Conservation (phyloP, 1,284 basidiomycete species). For the Heterobasidion parviporum region DNA sequence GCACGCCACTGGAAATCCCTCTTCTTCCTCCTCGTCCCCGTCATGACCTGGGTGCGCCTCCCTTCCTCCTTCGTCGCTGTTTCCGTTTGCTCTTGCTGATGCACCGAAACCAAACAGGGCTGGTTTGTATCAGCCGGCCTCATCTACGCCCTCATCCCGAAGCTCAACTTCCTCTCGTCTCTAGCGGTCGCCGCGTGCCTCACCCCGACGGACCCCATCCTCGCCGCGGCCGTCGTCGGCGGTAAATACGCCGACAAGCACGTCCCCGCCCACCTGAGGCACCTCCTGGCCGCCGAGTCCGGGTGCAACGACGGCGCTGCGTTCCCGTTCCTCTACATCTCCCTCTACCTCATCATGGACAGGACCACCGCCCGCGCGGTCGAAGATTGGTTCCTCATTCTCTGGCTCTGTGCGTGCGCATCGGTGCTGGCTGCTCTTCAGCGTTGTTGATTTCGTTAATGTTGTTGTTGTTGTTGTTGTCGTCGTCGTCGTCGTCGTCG, state of each 20-base stretch:
- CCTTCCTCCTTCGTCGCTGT: constrained; percentile 3
- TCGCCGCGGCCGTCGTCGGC: constrained; percentile 87
- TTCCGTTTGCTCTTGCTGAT: constrained; percentile 6
- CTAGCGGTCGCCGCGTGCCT: constrained; percentile 90
- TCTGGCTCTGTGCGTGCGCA: constrained; percentile 69
- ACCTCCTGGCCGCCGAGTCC: constrained; percentile 86
- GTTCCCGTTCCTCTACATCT: constrained; percentile 93
- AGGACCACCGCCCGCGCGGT: constrained; percentile 58
- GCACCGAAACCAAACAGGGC: constrained; percentile 41
- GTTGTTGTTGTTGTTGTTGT: no score
- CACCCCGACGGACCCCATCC: constrained; percentile 94
- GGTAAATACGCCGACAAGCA: constrained; percentile 99
- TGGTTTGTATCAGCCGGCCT: constrained; percentile 88
- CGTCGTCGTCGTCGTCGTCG: no score
- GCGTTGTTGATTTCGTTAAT: not conserved
- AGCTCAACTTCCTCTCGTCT: constrained; percentile 78
- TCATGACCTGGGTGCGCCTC: constrained; percentile 78
- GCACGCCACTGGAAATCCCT: constrained; percentile 85
- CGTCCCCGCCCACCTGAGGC: constrained; percentile 91
- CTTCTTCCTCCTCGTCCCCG: constrained; percentile 79
- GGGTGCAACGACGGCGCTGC: constrained; percentile 94
- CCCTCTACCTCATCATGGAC: constrained; percentile 84
- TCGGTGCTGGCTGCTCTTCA: not conserved
- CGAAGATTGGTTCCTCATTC: constrained; percentile 75
- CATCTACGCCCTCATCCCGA: constrained; percentile 85